These are phyloP conservation scores for Termitomyces sp. DNA, from an alignment of 768 basidiomycete genomes.

Conservation along the genomic window DNA sequence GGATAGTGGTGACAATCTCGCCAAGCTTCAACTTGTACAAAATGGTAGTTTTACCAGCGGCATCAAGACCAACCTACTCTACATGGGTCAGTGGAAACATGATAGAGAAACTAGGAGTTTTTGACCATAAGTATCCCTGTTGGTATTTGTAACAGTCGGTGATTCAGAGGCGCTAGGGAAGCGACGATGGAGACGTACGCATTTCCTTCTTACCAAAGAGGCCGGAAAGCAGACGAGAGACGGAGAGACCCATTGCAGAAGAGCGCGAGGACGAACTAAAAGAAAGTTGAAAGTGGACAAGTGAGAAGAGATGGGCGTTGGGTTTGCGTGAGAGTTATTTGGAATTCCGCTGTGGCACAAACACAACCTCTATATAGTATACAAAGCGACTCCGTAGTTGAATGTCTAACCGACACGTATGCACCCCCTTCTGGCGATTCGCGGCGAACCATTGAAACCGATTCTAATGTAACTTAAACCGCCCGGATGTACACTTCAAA, in stretches of 20 bases:
- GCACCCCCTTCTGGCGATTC: too few relatives aligned
- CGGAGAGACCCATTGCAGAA: conserved; percentile 68
- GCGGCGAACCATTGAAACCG: not conserved
- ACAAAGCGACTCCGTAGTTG: not conserved
- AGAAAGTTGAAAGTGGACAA: conserved; percentile 24
- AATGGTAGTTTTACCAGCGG: conserved; percentile 98
- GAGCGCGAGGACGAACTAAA: conserved; percentile 24
- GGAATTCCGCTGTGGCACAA: conserved; percentile 35
- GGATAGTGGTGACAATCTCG: conserved; percentile 99
- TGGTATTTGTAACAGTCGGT: conserved; percentile 23
- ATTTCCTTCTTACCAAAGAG: conserved; percentile 99
- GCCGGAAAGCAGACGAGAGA: conserved; percentile 70
- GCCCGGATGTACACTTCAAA: not conserved
- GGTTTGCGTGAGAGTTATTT: conserved; percentile 36
- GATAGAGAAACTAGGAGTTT: conserved; percentile 9
- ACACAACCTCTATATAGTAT: not conserved
- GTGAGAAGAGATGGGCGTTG: conserved; percentile 19
- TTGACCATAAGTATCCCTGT: conserved; percentile 93
- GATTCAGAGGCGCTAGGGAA: conserved; percentile 23
- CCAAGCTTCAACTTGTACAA: conserved; percentile 99
- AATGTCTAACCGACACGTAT: not conserved
- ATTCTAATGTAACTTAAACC: not conserved
- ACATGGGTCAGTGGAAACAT: conserved; percentile 5
- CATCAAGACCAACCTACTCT: conserved; percentile 92
- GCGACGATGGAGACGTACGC: conserved; percentile 61